These are phyloP conservation scores for Exophiala sideris DNA, from an alignment of 2,329 filamentous ascomycete species.

Conservation along the genomic window DNA sequence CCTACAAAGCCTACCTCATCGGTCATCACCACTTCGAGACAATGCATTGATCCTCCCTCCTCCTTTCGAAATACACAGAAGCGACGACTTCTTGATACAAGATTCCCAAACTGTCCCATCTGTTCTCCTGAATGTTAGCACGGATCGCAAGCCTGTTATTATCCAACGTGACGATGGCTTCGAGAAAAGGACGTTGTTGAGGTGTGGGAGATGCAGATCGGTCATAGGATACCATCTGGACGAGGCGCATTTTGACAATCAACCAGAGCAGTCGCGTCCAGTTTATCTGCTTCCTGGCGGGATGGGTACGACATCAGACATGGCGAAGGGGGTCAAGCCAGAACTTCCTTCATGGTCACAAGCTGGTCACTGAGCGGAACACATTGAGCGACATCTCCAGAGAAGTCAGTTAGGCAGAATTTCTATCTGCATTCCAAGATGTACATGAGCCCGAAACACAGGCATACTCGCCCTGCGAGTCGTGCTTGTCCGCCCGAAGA, in stretches of 20 bases:
- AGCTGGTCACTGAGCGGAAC: constrained; percentile 33
- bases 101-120: constrained; percentile 26
- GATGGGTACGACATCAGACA: constrained; percentile 55
- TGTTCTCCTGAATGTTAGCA: constrained; percentile 48
- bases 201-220: constrained; percentile 60
- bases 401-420: neutral
- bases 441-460: constrained; percentile 1
- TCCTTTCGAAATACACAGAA: constrained; percentile 28
- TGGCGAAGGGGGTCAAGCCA: constrained; percentile 44
- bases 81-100: constrained; percentile 24
- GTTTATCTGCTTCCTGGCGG: constrained; percentile 61
- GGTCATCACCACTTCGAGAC: constrained; percentile 51
- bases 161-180: constrained; percentile 61
- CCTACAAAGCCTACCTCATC: constrained; percentile 52
- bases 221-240: constrained; percentile 63
- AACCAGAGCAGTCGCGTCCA: constrained; percentile 11
- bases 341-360: constrained; percentile 17
- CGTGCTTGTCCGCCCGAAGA: neutral
- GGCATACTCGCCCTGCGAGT: neutral
- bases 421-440: constrained; percentile 7
- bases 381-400: neutral
- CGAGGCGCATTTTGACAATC: constrained; percentile 43
- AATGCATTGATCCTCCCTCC: constrained; percentile 57
- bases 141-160: constrained; percentile 50
- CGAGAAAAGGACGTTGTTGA: constrained; percentile 60